Base-by-base conservation (phyloP, 2,329 filamentous ascomycete species). In the Cladosporium oxysporum region DNA sequence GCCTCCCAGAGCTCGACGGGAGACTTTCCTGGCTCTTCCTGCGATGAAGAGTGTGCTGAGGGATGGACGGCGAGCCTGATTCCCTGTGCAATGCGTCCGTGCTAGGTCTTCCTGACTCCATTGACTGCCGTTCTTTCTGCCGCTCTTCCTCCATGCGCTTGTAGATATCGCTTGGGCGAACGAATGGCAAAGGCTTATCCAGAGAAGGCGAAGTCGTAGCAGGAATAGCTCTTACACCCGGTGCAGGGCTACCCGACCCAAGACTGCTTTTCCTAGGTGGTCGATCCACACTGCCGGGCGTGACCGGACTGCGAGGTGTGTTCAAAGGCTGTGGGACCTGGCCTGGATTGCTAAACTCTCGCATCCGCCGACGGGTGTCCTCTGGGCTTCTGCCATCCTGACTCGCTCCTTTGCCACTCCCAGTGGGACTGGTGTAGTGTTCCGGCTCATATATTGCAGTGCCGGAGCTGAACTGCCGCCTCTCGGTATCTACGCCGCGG, bases 161-260 rank as follows among this genome's bases (percentile, higher is more conserved):
- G 76, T 94, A 93, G 50, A 93, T 89, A 70, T 96, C 91, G 14
- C 90, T 86, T 1, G 92, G 91, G 44, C 90, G 84, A 65, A 92
- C 83, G 70, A 94, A 88, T 0, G 88, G 84, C 23, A 86, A 78
- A 0, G 86, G 76, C 70, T 88, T 88, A 59, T 79, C 75, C 44
- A 83, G 70, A 29, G 78, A 78, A 66, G 66, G 49, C 21, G 58
- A 66, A 31, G 62, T 69, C 3, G 49, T 41, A 10, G 60, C 60
- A 28, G 60, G 60, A 3, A 28, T 44, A 73, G 57, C 71, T 70
- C 65, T 50, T n/a, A 61, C 57, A 21, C 67, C 67, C 5, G 65
- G 53, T 18, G 77, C 74, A n/a, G 74, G 70, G 28, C 77, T 78
- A 16, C 77, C 77, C 23, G 23, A 26, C 65, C 82, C 82, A 71